Evolutionary conservation across 2,329 filamentous ascomycete species (phyloP).

Genomic region (Drechslerella coelobrocha): DNA sequence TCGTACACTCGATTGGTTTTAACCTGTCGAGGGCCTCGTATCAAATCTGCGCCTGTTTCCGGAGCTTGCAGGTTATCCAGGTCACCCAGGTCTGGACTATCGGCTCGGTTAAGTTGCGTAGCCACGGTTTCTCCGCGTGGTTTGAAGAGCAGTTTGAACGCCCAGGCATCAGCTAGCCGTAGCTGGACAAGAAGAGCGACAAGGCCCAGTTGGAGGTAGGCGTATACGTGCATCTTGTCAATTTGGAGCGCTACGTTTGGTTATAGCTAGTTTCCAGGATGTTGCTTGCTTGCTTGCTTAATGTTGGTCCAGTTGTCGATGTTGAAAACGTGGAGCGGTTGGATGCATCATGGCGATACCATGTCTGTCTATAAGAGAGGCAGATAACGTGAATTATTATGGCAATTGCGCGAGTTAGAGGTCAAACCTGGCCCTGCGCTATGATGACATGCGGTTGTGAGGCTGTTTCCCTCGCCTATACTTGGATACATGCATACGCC

Average conservation of each 20-base stretch:
- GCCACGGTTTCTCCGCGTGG: too few species aligned
- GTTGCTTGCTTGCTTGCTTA: neutral
- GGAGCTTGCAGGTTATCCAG: too few species aligned
- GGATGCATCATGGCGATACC: neutral
- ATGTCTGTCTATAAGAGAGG: neutral
- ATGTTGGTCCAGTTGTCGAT: too few species aligned
- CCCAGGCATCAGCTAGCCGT: slow-evolving; percentile 5
- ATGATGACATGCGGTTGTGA: too few species aligned
- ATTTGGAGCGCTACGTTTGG: too few species aligned
- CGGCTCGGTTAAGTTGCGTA: too few species aligned
- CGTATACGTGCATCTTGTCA: neutral
- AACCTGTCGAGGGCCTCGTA: neutral
- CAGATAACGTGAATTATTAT: neutral
- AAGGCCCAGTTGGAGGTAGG: neutral
- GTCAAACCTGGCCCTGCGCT: neutral
- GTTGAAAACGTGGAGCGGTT: neutral
- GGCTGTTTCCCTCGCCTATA: too few species aligned
- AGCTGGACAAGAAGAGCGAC: neutral
- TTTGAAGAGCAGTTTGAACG: slow-evolving; percentile 7
- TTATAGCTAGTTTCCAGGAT: neutral
- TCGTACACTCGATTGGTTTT: neutral
- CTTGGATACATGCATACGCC: neutral
- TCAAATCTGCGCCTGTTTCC: too few species aligned
- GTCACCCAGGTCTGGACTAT: too few species aligned
- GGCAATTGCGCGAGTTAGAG: neutral